Percentiles rank a stretch among this genome's conserved stretches.
Evolutionary conservation across 495 filamentous ascomycete species (phyloP).

Genomic region (Hypoxylon rickii): DNA sequence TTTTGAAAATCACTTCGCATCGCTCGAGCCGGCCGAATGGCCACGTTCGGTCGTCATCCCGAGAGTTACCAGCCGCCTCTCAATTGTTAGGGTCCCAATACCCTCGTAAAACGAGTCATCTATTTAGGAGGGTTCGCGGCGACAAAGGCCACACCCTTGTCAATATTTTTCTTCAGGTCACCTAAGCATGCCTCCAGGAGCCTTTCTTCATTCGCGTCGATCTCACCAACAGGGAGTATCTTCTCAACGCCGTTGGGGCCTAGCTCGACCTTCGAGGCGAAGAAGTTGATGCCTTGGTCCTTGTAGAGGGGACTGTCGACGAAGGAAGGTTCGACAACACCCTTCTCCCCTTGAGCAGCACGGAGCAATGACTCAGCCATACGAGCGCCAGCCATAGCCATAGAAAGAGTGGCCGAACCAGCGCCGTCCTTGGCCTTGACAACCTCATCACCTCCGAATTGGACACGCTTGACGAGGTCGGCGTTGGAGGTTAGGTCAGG

Average conservation of each 20-base stretch:
- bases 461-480: constrained; percentile 88
- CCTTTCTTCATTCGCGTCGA: constrained; percentile 84
- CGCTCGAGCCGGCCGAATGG: no score
- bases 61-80: no score
- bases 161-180: constrained; percentile 84
- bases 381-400: constrained; percentile 98
- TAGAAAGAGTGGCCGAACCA: constrained; percentile 96
- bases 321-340: constrained; percentile 93
- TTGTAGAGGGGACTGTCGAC: constrained; percentile 97
- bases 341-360: constrained; percentile 91
- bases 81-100: constrained; percentile 10
- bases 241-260: constrained; percentile 95
- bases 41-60: no score
- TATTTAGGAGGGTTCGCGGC: constrained; percentile 60
- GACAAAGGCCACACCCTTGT: constrained; percentile 59
- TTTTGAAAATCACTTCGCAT: no score
- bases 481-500: constrained; percentile 74
- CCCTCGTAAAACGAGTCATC: constrained; percentile 17
- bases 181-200: constrained; percentile 79
- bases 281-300: constrained; percentile 95
- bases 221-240: constrained; percentile 80
- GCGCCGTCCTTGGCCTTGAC: constrained; percentile 99
- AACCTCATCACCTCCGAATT: constrained; percentile 99
- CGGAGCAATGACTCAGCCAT: constrained; percentile 95
- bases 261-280: constrained; percentile 90